phyloP scores from a whole-genome alignment of 192 early-diverging fungal genomes.

The Coemansia guatemalensis region DNA sequence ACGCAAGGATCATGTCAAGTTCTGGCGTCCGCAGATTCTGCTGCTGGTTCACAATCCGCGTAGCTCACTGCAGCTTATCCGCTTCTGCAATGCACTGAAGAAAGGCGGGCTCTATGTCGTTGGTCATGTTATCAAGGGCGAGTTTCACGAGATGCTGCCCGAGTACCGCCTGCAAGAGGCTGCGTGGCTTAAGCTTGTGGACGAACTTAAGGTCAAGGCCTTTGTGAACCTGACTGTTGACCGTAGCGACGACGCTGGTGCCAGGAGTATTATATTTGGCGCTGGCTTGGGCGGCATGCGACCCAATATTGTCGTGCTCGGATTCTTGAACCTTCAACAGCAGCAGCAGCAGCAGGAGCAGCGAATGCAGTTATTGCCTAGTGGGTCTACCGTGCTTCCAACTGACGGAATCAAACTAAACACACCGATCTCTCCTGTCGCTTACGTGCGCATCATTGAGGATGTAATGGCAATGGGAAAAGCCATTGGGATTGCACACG shows the following conservation, averaged over 20 bases:
- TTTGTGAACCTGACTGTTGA: slow-evolving; percentile 63
- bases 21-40: slow-evolving; percentile 71
- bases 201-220: slow-evolving; percentile 61
- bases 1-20: slow-evolving; percentile 69
- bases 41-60: slow-evolving; percentile 63
- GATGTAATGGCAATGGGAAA: slow-evolving; percentile 66
- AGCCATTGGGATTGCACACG: slow-evolving; percentile 66
- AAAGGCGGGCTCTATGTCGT: slow-evolving; percentile 70
- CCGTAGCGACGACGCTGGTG: slow-evolving; percentile 52
- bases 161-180: slow-evolving; percentile 56
- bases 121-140: slow-evolving; percentile 62
- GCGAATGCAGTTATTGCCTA: neutral
- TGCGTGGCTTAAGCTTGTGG: slow-evolving; percentile 63
- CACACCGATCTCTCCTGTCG: slow-evolving; percentile 56
- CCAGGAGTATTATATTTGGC: slow-evolving; percentile 59
- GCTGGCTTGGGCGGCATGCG: slow-evolving; percentile 69
- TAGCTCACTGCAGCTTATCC: slow-evolving; percentile 57
- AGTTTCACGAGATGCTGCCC: slow-evolving; percentile 52
- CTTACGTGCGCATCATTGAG: slow-evolving; percentile 73
- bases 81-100: slow-evolving; percentile 69
- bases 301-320: slow-evolving; percentile 67
- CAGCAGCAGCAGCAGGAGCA: neutral
- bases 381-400: slow-evolving; percentile 32
- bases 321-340: slow-evolving; percentile 50
- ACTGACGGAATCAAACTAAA: slow-evolving; percentile 60